Conservation (phyloP, 768 basidiomycete genomes). For the Collybiopsis confluens region DNA sequence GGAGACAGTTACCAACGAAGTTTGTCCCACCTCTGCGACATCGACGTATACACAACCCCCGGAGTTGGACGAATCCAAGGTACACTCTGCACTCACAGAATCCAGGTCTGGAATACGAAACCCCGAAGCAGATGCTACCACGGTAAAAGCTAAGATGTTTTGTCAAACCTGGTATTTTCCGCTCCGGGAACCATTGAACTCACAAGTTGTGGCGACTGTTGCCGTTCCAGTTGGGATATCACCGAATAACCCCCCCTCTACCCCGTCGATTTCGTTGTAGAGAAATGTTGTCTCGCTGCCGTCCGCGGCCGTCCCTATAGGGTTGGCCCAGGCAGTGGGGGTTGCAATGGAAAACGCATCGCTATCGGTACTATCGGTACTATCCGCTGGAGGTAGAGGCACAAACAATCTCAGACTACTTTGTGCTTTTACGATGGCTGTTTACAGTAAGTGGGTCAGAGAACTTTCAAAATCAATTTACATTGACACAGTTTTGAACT, state of each 20-base stretch:
- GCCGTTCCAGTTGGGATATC: not conserved
- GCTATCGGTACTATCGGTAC: not conserved
- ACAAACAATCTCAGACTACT: not conserved
- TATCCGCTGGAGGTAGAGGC: not conserved
- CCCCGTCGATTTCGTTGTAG: not conserved
- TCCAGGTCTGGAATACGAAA: not conserved
- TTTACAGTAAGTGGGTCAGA: not conserved
- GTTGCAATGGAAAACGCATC: not conserved
- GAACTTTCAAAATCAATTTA: not conserved
- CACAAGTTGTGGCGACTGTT: not conserved
- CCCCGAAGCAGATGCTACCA: slow-evolving; percentile 4
- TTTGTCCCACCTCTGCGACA: not conserved
- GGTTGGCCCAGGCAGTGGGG: not conserved
- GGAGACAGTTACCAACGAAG: not conserved
- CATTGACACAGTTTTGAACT: not conserved
- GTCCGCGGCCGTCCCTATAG: not conserved
- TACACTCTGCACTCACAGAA: not conserved
- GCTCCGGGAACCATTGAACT: not conserved
- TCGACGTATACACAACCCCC: not conserved
- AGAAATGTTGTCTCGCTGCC: slow-evolving; percentile 1
- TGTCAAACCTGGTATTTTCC: not conserved
- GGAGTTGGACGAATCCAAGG: not conserved
- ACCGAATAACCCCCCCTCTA: not conserved
- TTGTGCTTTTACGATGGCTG: not conserved
- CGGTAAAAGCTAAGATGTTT: not conserved